Evolutionary conservation across 768 basidiomycete species (phyloP).

Genomic region (Tylopilus cervinicoccineus): DNA sequence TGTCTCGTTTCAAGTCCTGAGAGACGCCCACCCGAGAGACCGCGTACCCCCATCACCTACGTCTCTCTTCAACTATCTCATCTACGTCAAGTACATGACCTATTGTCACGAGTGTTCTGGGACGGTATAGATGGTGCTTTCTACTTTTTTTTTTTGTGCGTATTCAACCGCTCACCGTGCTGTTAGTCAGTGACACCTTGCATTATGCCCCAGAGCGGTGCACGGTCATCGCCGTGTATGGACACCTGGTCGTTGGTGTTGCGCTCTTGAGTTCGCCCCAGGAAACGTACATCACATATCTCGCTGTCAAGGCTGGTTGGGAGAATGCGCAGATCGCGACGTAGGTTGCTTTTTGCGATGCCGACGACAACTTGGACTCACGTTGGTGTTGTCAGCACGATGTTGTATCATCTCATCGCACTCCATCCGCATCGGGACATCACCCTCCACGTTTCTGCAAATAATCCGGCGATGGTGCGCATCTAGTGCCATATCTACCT

Average conservation of each 20-base stretch:
- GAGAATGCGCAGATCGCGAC: constrained; percentile 76
- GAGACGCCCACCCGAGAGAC: constrained; percentile 40
- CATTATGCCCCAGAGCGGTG: constrained; percentile 65
- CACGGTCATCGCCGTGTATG: constrained; percentile 74
- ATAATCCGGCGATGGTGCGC: constrained; percentile 73
- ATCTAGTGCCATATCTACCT: no score
- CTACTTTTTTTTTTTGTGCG: background rate
- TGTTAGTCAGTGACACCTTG: constrained; percentile 64
- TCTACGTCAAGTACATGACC: constrained; percentile 66
- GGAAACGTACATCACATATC: constrained; percentile 81
- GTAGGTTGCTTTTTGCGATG: constrained; percentile 33
- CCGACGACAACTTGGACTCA: background rate
- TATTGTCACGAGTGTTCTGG: constrained; percentile 71
- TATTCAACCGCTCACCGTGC: constrained; percentile 1
- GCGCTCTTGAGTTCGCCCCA: constrained; percentile 75
- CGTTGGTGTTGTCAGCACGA: constrained; percentile 41
- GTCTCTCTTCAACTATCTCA: constrained; percentile 55
- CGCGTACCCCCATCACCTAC: constrained; percentile 57
- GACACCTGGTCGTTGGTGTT: constrained; percentile 65
- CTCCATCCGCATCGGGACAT: constrained; percentile 75
- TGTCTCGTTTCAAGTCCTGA: constrained; percentile 44
- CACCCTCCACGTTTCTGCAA: constrained; percentile 77
- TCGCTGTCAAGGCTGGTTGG: constrained; percentile 78
- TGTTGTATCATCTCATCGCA: constrained; percentile 73
- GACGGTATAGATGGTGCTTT: constrained; percentile 65